Evolutionary conservation across 352 stramenopile genomes (phyloP).

Genomic region (Globisporangium nodosum): DNA sequence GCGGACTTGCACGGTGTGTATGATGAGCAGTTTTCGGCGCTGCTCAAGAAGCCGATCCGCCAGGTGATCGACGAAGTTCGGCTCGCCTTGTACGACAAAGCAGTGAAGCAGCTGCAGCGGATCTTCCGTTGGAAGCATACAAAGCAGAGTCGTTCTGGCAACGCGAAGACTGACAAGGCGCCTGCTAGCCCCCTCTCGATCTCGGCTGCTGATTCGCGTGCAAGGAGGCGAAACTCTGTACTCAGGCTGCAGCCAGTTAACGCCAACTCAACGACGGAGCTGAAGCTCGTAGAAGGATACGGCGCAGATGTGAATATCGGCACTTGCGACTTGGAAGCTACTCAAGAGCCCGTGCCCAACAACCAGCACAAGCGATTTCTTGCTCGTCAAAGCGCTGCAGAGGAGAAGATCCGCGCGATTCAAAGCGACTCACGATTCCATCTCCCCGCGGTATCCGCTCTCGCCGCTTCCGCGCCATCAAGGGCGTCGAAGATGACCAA

Average conservation of each 20-base stretch:
- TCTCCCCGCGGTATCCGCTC: background rate
- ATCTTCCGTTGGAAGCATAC: conserved; percentile 47
- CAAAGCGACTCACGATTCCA: conserved; percentile 17
- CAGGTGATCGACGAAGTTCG: conserved; percentile 56
- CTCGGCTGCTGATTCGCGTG: background rate
- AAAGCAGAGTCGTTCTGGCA: background rate
- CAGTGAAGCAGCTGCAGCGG: conserved; percentile 51
- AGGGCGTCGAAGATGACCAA: background rate
- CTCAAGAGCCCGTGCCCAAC: background rate
- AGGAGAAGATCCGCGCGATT: conserved; percentile 20
- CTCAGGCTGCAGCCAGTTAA: background rate
- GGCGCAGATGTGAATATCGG: background rate
- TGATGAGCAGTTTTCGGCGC: conserved; percentile 36
- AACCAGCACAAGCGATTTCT: conserved; percentile 13
- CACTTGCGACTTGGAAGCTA: background rate
- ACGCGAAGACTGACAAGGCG: background rate
- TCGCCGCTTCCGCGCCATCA: background rate
- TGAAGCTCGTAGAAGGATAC: background rate
- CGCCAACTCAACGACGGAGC: background rate
- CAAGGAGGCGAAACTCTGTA: background rate
- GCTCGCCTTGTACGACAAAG: conserved; percentile 49
- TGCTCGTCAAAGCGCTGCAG: conserved; percentile 3
- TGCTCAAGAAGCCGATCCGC: conserved; percentile 36
- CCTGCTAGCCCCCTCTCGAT: background rate
- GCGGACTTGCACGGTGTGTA: conserved; percentile 37